A percentile compares a stretch with the other conserved stretches of the same genome.
Evolutionary conservation across 2,329 filamentous ascomycete genomes (phyloP).

Genomic region (Cercospora sp.): DNA sequence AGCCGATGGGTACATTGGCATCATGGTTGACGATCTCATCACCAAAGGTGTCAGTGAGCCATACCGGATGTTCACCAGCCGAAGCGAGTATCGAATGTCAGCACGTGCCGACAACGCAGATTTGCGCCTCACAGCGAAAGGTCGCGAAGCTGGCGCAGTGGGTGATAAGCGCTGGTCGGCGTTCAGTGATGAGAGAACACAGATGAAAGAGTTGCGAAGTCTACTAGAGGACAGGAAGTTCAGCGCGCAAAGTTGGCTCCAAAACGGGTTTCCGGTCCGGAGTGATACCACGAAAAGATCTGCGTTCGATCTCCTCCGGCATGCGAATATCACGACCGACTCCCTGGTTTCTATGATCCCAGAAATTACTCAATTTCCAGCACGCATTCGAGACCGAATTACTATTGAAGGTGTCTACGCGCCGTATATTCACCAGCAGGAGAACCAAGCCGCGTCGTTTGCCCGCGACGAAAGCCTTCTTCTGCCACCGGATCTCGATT

Average conservation of each 20-base stretch:
- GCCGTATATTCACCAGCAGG: conserved; percentile 78
- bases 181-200: conserved; percentile 64
- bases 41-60: conserved; percentile 97
- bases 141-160: conserved; percentile 74
- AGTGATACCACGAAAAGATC: conserved; percentile 66
- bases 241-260: conserved; percentile 66
- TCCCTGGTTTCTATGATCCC: conserved; percentile 61
- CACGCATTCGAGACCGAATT: conserved; percentile 67
- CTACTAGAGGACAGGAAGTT: conserved; percentile 61
- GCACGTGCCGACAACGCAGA: conserved; percentile 94
- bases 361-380: conserved; percentile 55
- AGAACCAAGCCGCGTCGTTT: conserved; percentile 65
- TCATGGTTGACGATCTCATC: conserved; percentile 97
- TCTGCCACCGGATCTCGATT: conserved; percentile 75
- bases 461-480: conserved; percentile 72
- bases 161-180: conserved; percentile 73
- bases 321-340: conserved; percentile 61
- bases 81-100: conserved; percentile 93
- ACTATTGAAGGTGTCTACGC: conserved; percentile 82
- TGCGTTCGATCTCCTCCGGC: conserved; percentile 76
- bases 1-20: conserved; percentile 91
- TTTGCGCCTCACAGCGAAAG: conserved; percentile 75
- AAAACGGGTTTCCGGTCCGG: conserved; percentile 68
- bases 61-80: conserved; percentile 96
- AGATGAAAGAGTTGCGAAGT: conserved; percentile 62